A percentile compares a stretch with the other conserved stretches of the same genome.
phyloP scores from a whole-genome alignment of 2,329 filamentous ascomycete genomes.

The Thelonectria olida region DNA sequence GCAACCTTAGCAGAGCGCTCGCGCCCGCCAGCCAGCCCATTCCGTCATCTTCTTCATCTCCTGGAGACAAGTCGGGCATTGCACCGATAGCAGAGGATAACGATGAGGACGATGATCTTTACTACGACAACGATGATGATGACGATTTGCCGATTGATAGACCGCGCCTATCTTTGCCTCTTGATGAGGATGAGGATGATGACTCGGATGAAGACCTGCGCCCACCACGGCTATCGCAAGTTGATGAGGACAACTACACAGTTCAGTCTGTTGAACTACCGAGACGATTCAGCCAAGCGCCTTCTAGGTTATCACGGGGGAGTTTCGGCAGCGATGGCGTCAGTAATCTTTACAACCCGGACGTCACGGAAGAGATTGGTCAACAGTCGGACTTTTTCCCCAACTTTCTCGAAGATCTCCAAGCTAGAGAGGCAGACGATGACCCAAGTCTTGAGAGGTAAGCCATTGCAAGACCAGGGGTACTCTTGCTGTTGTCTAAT shows the following conservation, averaged over 20 bases:
- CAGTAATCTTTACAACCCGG: slow-evolving; percentile 59
- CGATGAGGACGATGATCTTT: slow-evolving; percentile 58
- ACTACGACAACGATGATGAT: slow-evolving; percentile 60
- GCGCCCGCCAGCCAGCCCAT: slow-evolving; percentile 59
- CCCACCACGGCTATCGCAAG: slow-evolving; percentile 61
- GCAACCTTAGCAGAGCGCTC: slow-evolving; percentile 63
- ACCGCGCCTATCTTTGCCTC: slow-evolving; percentile 65
- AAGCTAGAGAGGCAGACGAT: slow-evolving; percentile 48
- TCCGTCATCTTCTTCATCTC: slow-evolving; percentile 58
- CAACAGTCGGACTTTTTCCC: slow-evolving; percentile 64
- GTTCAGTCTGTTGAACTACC: slow-evolving; percentile 68
- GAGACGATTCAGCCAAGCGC: slow-evolving; percentile 59
- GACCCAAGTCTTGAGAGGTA: slow-evolving; percentile 58
- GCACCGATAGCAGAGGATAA: slow-evolving; percentile 48
- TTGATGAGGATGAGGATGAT: slow-evolving; percentile 53
- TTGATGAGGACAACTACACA: slow-evolving; percentile 69
- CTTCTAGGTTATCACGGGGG: slow-evolving; percentile 58
- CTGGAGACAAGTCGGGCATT: slow-evolving; percentile 42
- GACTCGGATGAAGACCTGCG: slow-evolving; percentile 62
- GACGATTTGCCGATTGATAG: slow-evolving; percentile 59
- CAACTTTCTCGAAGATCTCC: slow-evolving; percentile 54
- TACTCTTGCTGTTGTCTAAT: slow-evolving; percentile 15
- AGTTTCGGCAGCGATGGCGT: slow-evolving; percentile 63
- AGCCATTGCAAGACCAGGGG: neutral
- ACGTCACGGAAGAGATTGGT: slow-evolving; percentile 52